These are phyloP conservation scores for Sechiopsis laciniata DNA, from an alignment of 306 rosid species.

Conservation along the genomic window DNA sequence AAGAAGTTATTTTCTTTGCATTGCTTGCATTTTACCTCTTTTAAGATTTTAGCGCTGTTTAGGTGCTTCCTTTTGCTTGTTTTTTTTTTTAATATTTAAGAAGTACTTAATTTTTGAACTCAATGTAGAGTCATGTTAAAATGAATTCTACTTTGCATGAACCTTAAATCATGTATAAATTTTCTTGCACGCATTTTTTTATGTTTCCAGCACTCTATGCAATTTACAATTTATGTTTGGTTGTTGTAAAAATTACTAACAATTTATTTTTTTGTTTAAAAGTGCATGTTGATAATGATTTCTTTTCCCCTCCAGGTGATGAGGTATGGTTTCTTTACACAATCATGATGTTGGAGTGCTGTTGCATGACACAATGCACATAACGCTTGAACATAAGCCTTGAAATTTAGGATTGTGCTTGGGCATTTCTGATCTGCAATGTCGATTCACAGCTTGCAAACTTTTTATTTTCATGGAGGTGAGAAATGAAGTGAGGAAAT, in stretches of 20 bases:
- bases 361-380: constrained; percentile 16
- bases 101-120: constrained; percentile 6
- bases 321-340: constrained; percentile 58
- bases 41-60: background rate
- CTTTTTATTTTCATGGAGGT: background rate
- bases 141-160: constrained; percentile 6
- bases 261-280: background rate
- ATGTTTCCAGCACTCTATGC: constrained; percentile 1
- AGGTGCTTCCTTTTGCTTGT: background rate
- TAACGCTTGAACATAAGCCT: constrained; percentile 7
- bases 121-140: background rate
- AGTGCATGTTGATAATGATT: constrained; percentile 21
- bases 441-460: background rate
- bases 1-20: background rate
- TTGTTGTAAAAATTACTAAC: background rate
- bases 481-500: constrained; percentile 6
- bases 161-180: background rate
- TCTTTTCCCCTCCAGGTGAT: constrained; percentile 64
- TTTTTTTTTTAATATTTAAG: background rate
- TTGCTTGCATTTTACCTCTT: background rate
- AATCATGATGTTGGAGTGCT: constrained; percentile 14
- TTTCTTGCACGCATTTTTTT: background rate
- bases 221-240: background rate
- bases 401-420: background rate
- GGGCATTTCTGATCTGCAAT: background rate